These are phyloP conservation scores for Penicillium maclennaniae DNA, from an alignment of 495 filamentous ascomycete genomes.

Conservation along the genomic window DNA sequence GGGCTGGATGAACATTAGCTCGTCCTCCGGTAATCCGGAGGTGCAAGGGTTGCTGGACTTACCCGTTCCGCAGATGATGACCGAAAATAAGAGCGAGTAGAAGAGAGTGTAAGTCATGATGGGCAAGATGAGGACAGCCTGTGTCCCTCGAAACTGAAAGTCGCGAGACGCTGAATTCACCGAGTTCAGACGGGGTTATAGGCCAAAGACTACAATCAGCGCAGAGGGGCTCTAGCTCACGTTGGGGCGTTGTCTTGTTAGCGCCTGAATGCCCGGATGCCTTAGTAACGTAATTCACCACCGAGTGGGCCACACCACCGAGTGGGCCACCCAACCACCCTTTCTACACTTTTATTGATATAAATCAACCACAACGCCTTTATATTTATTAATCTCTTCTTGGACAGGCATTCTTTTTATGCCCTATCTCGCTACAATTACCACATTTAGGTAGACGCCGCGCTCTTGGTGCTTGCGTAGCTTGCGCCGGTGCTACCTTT, in stretches of 20 bases:
- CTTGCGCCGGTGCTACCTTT: too few species aligned
- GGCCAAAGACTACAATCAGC: not conserved
- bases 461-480: too few species aligned
- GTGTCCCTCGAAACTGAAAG: not conserved
- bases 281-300: not conserved
- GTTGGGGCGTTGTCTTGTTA: not conserved
- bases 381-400: too few species aligned
- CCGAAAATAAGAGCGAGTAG: conserved; percentile 64
- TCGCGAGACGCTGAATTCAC: not conserved
- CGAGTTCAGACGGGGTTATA: not conserved
- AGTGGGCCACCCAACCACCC: too few species aligned
- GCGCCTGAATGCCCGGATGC: not conserved
- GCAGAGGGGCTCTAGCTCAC: not conserved
- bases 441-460: too few species aligned
- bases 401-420: too few species aligned
- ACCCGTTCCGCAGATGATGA: conserved; percentile 61
- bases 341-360: too few species aligned
- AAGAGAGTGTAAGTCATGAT: conserved; percentile 69
- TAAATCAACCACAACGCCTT: too few species aligned
- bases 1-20: conserved; percentile 38
- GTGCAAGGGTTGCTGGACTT: conserved; percentile 15
- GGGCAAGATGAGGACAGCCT: not conserved
- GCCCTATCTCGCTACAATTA: too few species aligned
- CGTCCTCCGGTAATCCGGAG: not conserved
- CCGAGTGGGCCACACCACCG: too few species aligned